Evolutionary conservation across 768 basidiomycete species (phyloP).

Genomic region (Leucogyrophana mollusca): DNA sequence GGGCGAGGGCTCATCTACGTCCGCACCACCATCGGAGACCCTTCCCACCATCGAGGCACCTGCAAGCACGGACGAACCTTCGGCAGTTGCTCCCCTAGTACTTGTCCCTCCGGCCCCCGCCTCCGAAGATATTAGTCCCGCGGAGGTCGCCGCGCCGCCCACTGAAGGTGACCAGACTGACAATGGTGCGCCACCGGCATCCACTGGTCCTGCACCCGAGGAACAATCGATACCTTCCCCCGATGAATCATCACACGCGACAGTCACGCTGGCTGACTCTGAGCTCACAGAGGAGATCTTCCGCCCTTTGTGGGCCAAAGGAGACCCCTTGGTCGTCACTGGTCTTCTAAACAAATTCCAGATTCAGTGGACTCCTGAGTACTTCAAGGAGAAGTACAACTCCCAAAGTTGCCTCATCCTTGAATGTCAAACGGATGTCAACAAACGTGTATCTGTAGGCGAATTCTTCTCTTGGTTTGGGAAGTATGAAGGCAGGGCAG

Average conservation of each 20-base stretch:
- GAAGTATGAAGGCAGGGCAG: slow-evolving; percentile 51
- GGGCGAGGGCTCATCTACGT: not conserved
- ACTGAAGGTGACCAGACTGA: slow-evolving; percentile 7
- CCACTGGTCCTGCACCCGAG: slow-evolving; percentile 3
- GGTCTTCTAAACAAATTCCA: slow-evolving; percentile 60
- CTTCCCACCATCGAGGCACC: slow-evolving; percentile 10
- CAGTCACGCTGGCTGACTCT: slow-evolving; percentile 43
- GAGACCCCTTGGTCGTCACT: slow-evolving; percentile 78
- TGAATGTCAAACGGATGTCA: slow-evolving; percentile 77
- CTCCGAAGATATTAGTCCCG: not conserved
- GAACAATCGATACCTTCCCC: slow-evolving; percentile 11
- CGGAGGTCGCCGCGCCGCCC: slow-evolving; percentile 6
- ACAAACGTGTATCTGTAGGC: slow-evolving; percentile 60
- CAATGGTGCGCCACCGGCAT: slow-evolving; percentile 1
- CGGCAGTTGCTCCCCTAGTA: not conserved
- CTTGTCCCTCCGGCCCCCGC: not conserved
- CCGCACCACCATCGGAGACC: not conserved
- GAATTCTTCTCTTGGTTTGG: slow-evolving; percentile 85
- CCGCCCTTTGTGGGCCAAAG: slow-evolving; percentile 66
- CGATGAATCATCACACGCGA: slow-evolving; percentile 45
- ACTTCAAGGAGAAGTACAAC: slow-evolving; percentile 71
- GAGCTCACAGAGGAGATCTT: slow-evolving; percentile 62
- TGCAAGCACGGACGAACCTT: slow-evolving; percentile 8
- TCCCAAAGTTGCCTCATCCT: slow-evolving; percentile 66
- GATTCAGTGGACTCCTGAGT: slow-evolving; percentile 78